These are phyloP conservation scores for Lithohypha guttulata DNA, from an alignment of 2,329 filamentous ascomycete genomes.

Conservation along the genomic window DNA sequence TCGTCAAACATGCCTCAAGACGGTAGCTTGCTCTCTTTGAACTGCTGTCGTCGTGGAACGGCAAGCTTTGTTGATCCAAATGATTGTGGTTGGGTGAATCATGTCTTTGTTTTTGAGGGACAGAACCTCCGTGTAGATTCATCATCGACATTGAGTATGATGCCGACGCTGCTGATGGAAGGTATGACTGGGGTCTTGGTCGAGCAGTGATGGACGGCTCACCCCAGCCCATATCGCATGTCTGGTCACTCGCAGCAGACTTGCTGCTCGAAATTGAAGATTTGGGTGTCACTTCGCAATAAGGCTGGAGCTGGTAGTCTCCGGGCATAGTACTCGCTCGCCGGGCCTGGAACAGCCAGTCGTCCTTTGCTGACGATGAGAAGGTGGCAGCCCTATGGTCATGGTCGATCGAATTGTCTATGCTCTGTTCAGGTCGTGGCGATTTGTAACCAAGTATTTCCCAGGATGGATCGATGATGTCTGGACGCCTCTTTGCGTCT, in stretches of 20 bases:
- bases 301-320: slow-evolving; percentile 3
- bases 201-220: not conserved
- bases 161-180: slow-evolving; percentile 2
- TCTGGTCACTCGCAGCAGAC: not conserved
- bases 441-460: slow-evolving; percentile 1
- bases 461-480: slow-evolving; percentile 7
- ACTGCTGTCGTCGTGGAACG: not conserved
- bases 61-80: not conserved
- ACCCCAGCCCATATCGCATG: slow-evolving; percentile 1
- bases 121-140: slow-evolving; percentile 4
- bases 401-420: not conserved
- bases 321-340: not conserved
- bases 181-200: slow-evolving; percentile 5
- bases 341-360: slow-evolving; percentile 6
- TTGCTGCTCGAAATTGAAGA: slow-evolving; percentile 6
- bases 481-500: not conserved
- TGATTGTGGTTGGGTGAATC: not conserved
- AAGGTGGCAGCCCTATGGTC: not conserved
- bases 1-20: slow-evolving; percentile 1
- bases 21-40: not conserved
- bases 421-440: not conserved
- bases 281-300: slow-evolving; percentile 6
- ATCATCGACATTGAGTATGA: slow-evolving; percentile 3
- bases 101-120: not conserved
- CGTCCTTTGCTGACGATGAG: slow-evolving; percentile 1